Evolutionary conservation across 208 protist species (phyloP).

Genomic region (Porcisia deanei): DNA sequence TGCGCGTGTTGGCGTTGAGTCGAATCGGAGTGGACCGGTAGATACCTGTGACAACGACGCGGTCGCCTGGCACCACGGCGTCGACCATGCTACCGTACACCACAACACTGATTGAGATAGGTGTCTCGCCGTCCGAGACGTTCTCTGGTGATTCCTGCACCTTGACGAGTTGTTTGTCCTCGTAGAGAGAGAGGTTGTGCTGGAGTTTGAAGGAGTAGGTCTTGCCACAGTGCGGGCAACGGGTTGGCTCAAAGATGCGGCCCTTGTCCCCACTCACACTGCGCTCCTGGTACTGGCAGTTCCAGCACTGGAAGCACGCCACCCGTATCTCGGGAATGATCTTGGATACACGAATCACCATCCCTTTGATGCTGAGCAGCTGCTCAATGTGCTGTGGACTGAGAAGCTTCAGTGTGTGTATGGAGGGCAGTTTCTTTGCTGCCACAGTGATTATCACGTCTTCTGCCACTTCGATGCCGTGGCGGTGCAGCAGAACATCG

Average conservation of each 20-base stretch:
- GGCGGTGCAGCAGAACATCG: constrained; percentile 47
- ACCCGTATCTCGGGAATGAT: constrained; percentile 92
- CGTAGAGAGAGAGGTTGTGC: constrained; percentile 96
- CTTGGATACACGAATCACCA: constrained; percentile 93
- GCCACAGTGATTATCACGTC: constrained; percentile 67
- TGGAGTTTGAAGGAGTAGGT: constrained; percentile 90
- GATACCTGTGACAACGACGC: constrained; percentile 98
- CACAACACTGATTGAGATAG: constrained; percentile 96
- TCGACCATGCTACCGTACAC: constrained; percentile 97
- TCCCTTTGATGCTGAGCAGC: constrained; percentile 87
- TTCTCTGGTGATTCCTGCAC: constrained; percentile 98
- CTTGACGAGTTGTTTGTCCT: constrained; percentile 97
- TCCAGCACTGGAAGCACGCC: constrained; percentile 96
- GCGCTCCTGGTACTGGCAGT: constrained; percentile 87
- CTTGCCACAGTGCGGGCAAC: constrained; percentile 91
- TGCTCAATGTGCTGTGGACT: constrained; percentile 81
- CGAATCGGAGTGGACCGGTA: constrained; percentile 95
- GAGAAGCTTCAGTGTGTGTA: constrained; percentile 72
- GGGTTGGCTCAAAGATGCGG: constrained; percentile 96
- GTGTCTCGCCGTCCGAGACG: constrained; percentile 99
- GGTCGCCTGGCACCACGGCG: constrained; percentile 95
- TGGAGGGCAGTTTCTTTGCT: constrained; percentile 59
- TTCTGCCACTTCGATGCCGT: constrained; percentile 50
- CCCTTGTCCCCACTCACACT: constrained; percentile 88
- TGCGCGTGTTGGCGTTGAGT: constrained; percentile 93